These are phyloP conservation scores for Sporothrix variecibatus DNA, from an alignment of 2,329 filamentous ascomycete species.

Conservation along the genomic window DNA sequence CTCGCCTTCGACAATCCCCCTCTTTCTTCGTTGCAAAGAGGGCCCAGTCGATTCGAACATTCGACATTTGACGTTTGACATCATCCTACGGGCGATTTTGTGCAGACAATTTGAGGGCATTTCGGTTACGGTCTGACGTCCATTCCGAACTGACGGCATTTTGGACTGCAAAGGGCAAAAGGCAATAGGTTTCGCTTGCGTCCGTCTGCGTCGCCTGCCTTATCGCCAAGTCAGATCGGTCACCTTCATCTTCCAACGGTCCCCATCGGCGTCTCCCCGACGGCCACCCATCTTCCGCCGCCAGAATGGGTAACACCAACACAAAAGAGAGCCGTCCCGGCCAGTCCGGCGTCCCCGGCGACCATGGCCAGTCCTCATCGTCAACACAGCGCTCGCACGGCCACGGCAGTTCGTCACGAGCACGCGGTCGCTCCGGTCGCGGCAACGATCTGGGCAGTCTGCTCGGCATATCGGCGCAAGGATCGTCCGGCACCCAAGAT, in stretches of 20 bases:
- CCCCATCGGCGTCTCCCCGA: not conserved
- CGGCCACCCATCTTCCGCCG: constrained; percentile 9
- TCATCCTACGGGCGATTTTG: too few species aligned
- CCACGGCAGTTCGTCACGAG: constrained; percentile 30
- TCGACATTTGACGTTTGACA: not conserved
- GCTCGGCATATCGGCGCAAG: constrained; percentile 46
- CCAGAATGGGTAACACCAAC: constrained; percentile 40
- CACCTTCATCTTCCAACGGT: not conserved
- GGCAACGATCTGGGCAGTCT: constrained; percentile 51
- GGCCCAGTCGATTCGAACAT: not conserved
- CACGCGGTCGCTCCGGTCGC: constrained; percentile 40
- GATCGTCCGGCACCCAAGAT: constrained; percentile 43
- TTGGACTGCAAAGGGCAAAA: too few species aligned
- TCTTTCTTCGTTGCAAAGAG: not conserved
- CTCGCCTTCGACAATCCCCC: not conserved
- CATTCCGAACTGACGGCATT: not conserved
- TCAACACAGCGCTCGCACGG: constrained; percentile 23
- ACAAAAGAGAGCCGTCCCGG: constrained; percentile 40
- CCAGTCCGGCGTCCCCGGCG: constrained; percentile 27
- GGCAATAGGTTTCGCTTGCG: too few species aligned
- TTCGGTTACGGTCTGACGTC: not conserved
- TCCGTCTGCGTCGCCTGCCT: too few species aligned
- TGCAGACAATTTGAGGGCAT: not conserved
- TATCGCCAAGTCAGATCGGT: not conserved
- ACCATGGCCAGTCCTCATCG: constrained; percentile 30